Conservation (phyloP, 192 early-diverging fungal genomes). For the Coemansia sp. region DNA sequence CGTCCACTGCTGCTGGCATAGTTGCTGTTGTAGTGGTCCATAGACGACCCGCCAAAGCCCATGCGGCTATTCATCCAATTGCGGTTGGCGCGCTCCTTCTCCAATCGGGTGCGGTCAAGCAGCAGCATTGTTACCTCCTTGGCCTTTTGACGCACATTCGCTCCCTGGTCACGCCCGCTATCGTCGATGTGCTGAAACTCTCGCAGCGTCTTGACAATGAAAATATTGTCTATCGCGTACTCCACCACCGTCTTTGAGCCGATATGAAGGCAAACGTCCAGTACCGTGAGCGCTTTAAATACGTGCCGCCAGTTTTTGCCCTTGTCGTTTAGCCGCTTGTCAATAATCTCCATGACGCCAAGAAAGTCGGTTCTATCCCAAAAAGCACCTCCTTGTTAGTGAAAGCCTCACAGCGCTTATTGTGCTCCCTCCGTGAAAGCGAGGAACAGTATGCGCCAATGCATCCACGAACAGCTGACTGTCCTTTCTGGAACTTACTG, state of each 20-base stretch:
- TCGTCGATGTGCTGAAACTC: conserved; percentile 98
- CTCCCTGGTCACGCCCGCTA: conserved; percentile 84
- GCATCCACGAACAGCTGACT: not conserved
- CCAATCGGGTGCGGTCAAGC: conserved; percentile 72
- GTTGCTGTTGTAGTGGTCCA: conserved; percentile 14
- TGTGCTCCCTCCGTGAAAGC: not conserved
- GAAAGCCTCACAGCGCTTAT: not conserved
- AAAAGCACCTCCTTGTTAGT: conserved; percentile 14
- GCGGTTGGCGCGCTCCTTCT: conserved; percentile 70
- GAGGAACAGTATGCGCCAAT: not conserved
- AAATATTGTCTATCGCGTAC: conserved; percentile 86
- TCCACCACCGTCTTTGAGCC: conserved; percentile 85
- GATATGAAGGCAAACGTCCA: conserved; percentile 80
- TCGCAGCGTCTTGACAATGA: conserved; percentile 92
- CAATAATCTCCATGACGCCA: conserved; percentile 97
- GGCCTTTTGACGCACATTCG: conserved; percentile 89
- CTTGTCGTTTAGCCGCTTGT: conserved; percentile 95
- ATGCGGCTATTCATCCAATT: conserved; percentile 65
- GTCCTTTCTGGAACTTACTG: conserved; percentile 60
- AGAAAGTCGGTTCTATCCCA: conserved; percentile 77
- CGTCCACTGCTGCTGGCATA: conserved; percentile 48
- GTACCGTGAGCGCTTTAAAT: conserved; percentile 85
- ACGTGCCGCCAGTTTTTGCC: conserved; percentile 99
- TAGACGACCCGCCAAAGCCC: conserved; percentile 28
- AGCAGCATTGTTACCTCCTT: conserved; percentile 86